Evolutionary conservation across 176 grass and related monocot species (phyloP), one percentile per base, ranked within the genome.

Genomic region (Echinochloa phyllopogon): DNA sequence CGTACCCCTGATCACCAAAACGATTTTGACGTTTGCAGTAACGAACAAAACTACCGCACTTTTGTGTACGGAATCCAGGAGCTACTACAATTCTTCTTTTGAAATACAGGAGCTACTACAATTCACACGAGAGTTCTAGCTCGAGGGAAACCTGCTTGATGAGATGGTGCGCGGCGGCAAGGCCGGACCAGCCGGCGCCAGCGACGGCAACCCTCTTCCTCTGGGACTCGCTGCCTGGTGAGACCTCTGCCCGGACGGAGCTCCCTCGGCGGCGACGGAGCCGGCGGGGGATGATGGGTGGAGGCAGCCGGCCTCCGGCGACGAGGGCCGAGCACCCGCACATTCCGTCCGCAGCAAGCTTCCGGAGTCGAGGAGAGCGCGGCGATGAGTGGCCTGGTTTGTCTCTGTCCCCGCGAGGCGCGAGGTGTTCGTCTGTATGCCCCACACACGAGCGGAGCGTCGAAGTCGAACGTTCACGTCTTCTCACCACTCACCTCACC

Each of bases 121-220:
- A 37, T 45, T 42, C 65, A 13, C 20, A 59, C 20, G 8, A 71
- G 65, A 21, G 66, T 23, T 36, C 23, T 29, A 64, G 8, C 38
- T 1, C 24, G 12, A 55, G 33, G 40, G 6, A 13, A 45, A 95
- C 92, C 84, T 98, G 93, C 61, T 98, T 95, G 72, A 82, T 41
- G 40, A 95, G 89, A 76, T 98, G 91, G 82, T 95, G 91, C 15
- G 91, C 87, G 17, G 87, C 82, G 67, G 89, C 93, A 48, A 98
- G 85, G 39, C 91, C 93, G 33, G 93, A 87, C 93, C 95, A 98
- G 42, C 95, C 93, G 24, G 90, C 82, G 65, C 93, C 91, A 53
- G 92, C 87, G 66, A 98, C 85, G 47, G 87, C 83, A 12, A 98
- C 95, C 91, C 90, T 98, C 78, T 93, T 98, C 84, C 21, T 66